Percentiles rank a stretch among this genome's conserved stretches.
Evolutionary conservation across 164 flowering plant species (phyloP).

Genomic region (Protea cynaroides): DNA sequence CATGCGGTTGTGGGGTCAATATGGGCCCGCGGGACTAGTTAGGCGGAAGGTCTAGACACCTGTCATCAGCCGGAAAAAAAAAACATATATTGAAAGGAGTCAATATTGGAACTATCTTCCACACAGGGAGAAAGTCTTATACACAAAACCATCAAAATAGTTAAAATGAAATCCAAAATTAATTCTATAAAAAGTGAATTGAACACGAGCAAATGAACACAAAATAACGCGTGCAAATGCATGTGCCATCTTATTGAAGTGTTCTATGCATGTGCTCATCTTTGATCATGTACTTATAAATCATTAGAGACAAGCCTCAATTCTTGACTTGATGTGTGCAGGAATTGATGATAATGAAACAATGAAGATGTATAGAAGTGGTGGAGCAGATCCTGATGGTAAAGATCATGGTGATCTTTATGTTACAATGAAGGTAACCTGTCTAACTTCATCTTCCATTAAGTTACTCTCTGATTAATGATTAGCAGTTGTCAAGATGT

Average conservation of each 20-base stretch:
- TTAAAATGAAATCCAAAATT: too few relatives aligned
- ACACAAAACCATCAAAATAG: too few relatives aligned
- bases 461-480: not conserved
- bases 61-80: too few relatives aligned
- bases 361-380: slow-evolving; percentile 56
- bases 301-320: not conserved
- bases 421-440: slow-evolving; percentile 64
- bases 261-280: not conserved
- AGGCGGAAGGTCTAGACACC: too few relatives aligned
- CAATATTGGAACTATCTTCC: too few relatives aligned
- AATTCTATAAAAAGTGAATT: too few relatives aligned
- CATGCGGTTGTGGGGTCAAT: too few relatives aligned
- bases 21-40: too few relatives aligned
- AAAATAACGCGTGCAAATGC: too few relatives aligned
- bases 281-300: not conserved
- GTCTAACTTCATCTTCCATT: not conserved
- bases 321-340: slow-evolving; percentile 22
- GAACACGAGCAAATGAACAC: too few relatives aligned
- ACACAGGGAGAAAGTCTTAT: too few relatives aligned
- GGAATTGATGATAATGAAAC: slow-evolving; percentile 79
- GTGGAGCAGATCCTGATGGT: slow-evolving; percentile 97
- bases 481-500: not conserved
- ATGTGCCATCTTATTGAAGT: not conserved
- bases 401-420: slow-evolving; percentile 90
- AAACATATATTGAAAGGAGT: too few relatives aligned